These are phyloP conservation scores for Cytospora schulzeri DNA, from an alignment of 2,329 filamentous ascomycete species.

Conservation along the genomic window DNA sequence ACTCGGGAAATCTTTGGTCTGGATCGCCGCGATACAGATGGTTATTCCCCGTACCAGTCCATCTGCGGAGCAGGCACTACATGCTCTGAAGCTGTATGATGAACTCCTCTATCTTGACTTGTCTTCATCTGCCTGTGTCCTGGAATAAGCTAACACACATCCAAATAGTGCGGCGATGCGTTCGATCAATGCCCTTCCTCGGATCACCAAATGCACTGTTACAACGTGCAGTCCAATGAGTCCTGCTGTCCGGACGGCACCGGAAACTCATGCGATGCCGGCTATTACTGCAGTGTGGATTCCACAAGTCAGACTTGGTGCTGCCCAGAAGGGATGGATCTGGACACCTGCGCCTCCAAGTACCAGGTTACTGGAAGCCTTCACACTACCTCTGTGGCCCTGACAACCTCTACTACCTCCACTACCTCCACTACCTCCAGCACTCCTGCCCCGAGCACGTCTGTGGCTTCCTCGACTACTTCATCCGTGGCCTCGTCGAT, in stretches of 20 bases:
- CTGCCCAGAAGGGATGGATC: conserved; percentile 59
- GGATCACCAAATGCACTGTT: conserved; percentile 59
- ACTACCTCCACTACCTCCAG: conserved; percentile 37
- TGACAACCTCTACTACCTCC: conserved; percentile 37
- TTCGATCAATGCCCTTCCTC: conserved; percentile 53
- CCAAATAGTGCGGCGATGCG: conserved; percentile 47
- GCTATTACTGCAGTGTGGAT: conserved; percentile 66
- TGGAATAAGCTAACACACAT: conserved; percentile 5
- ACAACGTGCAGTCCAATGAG: conserved; percentile 53
- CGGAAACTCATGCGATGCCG: conserved; percentile 62
- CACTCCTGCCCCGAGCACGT: conserved; percentile 36
- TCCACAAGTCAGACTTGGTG: conserved; percentile 55
- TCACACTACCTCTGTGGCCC: conserved; percentile 46
- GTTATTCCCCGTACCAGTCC: conserved; percentile 52
- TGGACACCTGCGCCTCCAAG: conserved; percentile 55
- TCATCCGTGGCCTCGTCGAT: background rate
- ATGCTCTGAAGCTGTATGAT: conserved; percentile 50
- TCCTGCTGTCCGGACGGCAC: conserved; percentile 58
- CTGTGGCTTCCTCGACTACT: conserved; percentile 19
- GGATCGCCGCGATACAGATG: conserved; percentile 46
- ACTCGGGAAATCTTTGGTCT: conserved; percentile 44
- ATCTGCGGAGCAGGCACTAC: conserved; percentile 52
- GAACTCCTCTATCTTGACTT: too few species aligned
- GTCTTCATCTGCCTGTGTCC: background rate
- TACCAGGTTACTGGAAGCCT: conserved; percentile 53